These are phyloP conservation scores for Arthroderma uncinatum DNA, from an alignment of 2,329 filamentous ascomycete species.

Conservation along the genomic window DNA sequence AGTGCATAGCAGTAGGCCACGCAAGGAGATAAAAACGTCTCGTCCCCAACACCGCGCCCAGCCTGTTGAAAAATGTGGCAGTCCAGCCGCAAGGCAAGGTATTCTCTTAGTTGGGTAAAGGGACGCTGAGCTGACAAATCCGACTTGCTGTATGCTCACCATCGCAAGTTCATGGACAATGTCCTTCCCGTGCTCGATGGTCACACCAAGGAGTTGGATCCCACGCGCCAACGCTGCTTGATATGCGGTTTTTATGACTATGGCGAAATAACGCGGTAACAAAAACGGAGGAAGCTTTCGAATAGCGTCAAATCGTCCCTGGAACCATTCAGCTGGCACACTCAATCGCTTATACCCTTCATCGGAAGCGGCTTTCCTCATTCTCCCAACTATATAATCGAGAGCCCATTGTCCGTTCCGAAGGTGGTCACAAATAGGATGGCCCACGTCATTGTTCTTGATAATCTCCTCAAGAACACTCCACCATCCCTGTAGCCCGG, in stretches of 20 bases:
- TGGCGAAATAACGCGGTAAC: slow-evolving; percentile 81
- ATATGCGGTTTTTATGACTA: slow-evolving; percentile 80
- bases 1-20: slow-evolving; percentile 83
- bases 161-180: slow-evolving; percentile 83
- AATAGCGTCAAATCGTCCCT: slow-evolving; percentile 74
- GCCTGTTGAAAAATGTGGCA: slow-evolving; percentile 85
- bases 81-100: slow-evolving; percentile 76
- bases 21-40: slow-evolving; percentile 90
- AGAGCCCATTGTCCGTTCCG: slow-evolving; percentile 85
- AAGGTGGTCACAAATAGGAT: slow-evolving; percentile 86
- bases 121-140: slow-evolving; percentile 79
- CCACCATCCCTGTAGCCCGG: slow-evolving; percentile 98
- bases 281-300: slow-evolving; percentile 78
- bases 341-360: slow-evolving; percentile 52
- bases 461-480: slow-evolving; percentile 78
- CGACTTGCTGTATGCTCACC: slow-evolving; percentile 85
- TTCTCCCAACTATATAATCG: slow-evolving; percentile 70
- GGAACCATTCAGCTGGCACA: slow-evolving; percentile 64
- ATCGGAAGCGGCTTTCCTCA: slow-evolving; percentile 59
- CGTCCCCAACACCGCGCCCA: slow-evolving; percentile 97
- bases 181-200: slow-evolving; percentile 68
- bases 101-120: slow-evolving; percentile 77
- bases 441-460: slow-evolving; percentile 77
- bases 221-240: slow-evolving; percentile 67
- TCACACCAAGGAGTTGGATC: slow-evolving; percentile 65